Evolutionary conservation across 78 protist genomes (phyloP), one percentile per base, ranked within the genome.

Genomic region (Paratrimastix pyriformis): DNA sequence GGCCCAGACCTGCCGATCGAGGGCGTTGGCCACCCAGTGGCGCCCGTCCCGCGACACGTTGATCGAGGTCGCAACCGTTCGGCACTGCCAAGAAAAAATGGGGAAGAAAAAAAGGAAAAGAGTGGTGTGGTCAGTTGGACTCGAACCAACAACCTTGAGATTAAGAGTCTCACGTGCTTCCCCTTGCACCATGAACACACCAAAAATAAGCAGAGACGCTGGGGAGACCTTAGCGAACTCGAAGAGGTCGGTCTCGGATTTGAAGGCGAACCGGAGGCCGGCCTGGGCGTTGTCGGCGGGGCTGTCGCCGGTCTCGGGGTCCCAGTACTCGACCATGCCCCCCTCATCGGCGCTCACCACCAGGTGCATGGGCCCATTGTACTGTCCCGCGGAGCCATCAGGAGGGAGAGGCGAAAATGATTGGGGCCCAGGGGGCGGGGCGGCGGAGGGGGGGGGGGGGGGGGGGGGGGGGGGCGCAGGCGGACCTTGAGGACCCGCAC

Each of bases 221-320:
- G 48, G 48, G 24, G 24, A 7, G 48, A 59, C 82, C 83, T 87
- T 85, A 42, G 82, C 70, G 4, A 93, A 32, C 24, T 70, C 87
- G 73, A 57, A 93, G 43, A 93, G 88, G 80, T 91, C 93, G 1
- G 97, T 93, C n/a, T 93, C 95, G 42, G 66, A 30, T 73, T 91
- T 91, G 76, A 24, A 72, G 33, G 13, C 26, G 69, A 86, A 93
- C 38, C 6, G 4, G 8, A 58, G 57, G 50, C 38, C n/a, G 18
- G 44, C 3, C 39, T 58, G 79, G 68, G 39, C 24, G 3, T 2
- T 33, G 35, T 13, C 32, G 8, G 72, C 45, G 54, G 6, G 72
- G 3, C 37, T 13, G 21, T 65, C 21, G 30, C 6, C 6, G n/a
- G 72, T 66, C 7, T 66, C 72, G n/a, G 72, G 72, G 11, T 32